A percentile compares a stretch with the other conserved stretches of the same genome.
Evolutionary conservation across 2,329 filamentous ascomycete genomes (phyloP).

Genomic region (Aureobasidium vineae): DNA sequence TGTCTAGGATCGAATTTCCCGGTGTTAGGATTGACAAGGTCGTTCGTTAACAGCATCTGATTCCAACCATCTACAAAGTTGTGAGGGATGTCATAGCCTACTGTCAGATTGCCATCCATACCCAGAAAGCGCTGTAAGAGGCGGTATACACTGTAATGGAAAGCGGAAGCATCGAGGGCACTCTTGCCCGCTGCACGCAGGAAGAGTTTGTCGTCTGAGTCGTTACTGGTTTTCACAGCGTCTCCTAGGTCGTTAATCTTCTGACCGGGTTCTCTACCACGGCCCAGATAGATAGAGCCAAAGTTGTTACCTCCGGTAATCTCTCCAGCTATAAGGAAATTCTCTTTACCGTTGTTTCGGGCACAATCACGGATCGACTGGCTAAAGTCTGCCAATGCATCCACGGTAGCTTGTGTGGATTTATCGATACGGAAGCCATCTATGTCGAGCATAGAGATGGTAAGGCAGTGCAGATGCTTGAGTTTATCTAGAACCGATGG

Average conservation of each 20-base stretch:
- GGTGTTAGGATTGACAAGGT: slow-evolving; percentile 59
- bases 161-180: slow-evolving; percentile 60
- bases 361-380: slow-evolving; percentile 58
- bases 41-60: slow-evolving; percentile 57
- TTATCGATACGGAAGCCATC: slow-evolving; percentile 68
- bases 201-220: slow-evolving; percentile 44
- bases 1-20: slow-evolving; percentile 63
- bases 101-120: slow-evolving; percentile 56
- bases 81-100: slow-evolving; percentile 42
- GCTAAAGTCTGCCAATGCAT: slow-evolving; percentile 59
- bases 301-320: slow-evolving; percentile 63
- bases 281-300: slow-evolving; percentile 60
- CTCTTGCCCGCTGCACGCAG: slow-evolving; percentile 53
- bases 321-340: slow-evolving; percentile 64
- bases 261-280: slow-evolving; percentile 58
- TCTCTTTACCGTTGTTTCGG: slow-evolving; percentile 55
- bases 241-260: slow-evolving; percentile 47
- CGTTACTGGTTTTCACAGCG: slow-evolving; percentile 52
- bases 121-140: slow-evolving; percentile 60
- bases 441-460: slow-evolving; percentile 62
- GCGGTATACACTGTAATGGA: slow-evolving; percentile 63
- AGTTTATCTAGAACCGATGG: slow-evolving; percentile 58
- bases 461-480: slow-evolving; percentile 61
- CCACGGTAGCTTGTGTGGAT: slow-evolving; percentile 62
- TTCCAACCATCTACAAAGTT: slow-evolving; percentile 58